Evolutionary conservation across 805 yeast genomes (phyloP), one percentile per base, ranked within the genome.

Genomic region (Blastobotrys parvus): DNA sequence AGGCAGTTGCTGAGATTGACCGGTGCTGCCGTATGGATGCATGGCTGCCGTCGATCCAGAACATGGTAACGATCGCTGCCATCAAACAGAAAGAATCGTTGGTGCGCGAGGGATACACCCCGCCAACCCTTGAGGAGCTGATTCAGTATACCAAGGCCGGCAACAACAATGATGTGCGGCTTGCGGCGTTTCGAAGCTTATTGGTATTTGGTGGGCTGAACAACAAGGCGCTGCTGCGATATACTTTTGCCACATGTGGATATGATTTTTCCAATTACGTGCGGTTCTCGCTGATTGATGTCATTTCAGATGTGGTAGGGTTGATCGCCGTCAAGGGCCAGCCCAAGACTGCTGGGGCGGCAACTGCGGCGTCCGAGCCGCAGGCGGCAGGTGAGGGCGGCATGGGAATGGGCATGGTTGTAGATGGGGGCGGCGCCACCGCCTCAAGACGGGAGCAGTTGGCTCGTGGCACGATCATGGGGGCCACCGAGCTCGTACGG

Each of bases 41-140:
- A 35, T 87, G 94, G 94, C 70, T 82, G 5, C 90, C 96, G 1
- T 80, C 95, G 0, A 77, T 74, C 48, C 80, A 77, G 41, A 59
- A 72, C 45, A 48, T 70, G 30, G 65, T 84, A 32, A 70, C 88
- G 15, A 61, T 68, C 21, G 65, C 75, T 3, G 75, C 88, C 22
- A 52, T 88, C 18, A 61, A 64, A 32, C 80, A 76, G 49, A 83
- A 81, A 49, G 69, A 83, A 34, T 60, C 67, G 30, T 62, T 92
- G 34, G 78, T 82, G 0, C 60, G 72, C 10, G 64, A 66, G 16
- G 86, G 87, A 0, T 60, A 78, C 7, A 65, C 74, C 18, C 62
- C 67, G 3, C 58, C 82, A 8, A 57, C 75, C 18, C 69, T 78
- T 47, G 72, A 75, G 49, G 80, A 80, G 45, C 56, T 81, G 44